Evolutionary conservation across 179 eudicot species (phyloP), one percentile per base, ranked within the genome.

Genomic region (Carnegiea gigantea): DNA sequence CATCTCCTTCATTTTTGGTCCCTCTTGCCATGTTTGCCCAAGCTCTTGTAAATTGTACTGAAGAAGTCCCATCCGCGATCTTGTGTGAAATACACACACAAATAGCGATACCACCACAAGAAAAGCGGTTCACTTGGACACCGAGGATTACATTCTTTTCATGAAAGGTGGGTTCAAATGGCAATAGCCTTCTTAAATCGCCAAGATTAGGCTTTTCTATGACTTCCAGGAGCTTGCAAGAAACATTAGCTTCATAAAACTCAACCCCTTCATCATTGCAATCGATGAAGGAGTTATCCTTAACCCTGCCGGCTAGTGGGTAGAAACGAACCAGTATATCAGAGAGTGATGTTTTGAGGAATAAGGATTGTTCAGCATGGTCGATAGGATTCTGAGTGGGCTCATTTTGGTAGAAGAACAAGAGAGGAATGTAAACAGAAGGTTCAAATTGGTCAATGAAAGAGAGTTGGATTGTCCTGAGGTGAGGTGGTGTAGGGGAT

Each of bases 241-340:
- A 62, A 10, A 62, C 44, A 8, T 73, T 30, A 3, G 82, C 68
- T 65, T 70, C 57, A 59, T 15, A 9, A 44, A 40, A 83, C 43
- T 73, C 77, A 2, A 46, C 80, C 6, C 79, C 80, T 23, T 79
- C 24, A 9, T 78, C 82, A 20, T 62, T 70, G 30, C 85, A 78
- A 2, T 57, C 49, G 13, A 77, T 78, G 20, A 43, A 28, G 7
- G 26, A 23, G 72, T 62, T 81, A 0, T 23, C 53, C 18, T 75
- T 33, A 33, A 74, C 21, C 76, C 78, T 79, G 17, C 86, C 86
- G 1, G 86, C 83, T 7, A 83, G 76, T 4, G 86, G 82, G 65
- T 79, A 83, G 73, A 75, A 83, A 33, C n/a, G 26, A 14, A 54
- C 75, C 40, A 83, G 60, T 9, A 28, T 68, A 7, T 79, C 24